These are phyloP conservation scores for Ceratocystis papillata DNA, from an alignment of 2,329 filamentous ascomycete genomes.

Conservation along the genomic window DNA sequence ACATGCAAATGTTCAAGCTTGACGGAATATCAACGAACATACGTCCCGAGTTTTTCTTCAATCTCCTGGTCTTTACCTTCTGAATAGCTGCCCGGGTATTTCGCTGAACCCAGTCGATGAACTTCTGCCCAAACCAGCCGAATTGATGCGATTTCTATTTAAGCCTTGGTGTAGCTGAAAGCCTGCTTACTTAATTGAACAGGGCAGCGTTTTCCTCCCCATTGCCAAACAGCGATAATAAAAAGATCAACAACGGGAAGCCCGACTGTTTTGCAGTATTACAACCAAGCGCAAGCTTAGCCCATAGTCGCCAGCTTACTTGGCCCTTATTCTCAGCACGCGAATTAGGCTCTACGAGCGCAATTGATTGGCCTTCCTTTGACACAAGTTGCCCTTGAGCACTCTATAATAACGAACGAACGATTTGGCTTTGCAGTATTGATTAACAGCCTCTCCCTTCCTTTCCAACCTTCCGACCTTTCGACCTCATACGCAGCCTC, in stretches of 20 bases:
- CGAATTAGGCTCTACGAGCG: neutral
- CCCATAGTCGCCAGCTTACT: neutral
- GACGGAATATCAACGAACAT: neutral
- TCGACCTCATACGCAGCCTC: neutral
- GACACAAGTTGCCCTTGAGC: neutral
- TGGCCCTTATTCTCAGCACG: neutral
- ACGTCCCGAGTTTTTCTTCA: neutral
- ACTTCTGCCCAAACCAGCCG: no score
- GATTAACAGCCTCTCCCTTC: neutral
- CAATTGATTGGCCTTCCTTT: neutral
- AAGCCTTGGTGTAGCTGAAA: neutral
- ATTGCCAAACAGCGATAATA: neutral
- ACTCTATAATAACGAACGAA: neutral
- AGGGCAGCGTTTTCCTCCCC: neutral
- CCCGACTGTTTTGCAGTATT: neutral
- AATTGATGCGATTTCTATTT: no score
- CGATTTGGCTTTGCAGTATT: neutral
- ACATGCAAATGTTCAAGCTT: no score
- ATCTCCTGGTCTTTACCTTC: neutral
- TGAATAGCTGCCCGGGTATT: no score
- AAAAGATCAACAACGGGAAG: neutral
- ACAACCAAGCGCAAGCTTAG: neutral
- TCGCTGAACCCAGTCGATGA: no score
- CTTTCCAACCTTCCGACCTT: no score
- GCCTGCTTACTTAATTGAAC: conserved; percentile 3